These are phyloP conservation scores for Saccharum spontaneum DNA, from an alignment of 176 grass and related monocot species.

Conservation along the genomic window DNA sequence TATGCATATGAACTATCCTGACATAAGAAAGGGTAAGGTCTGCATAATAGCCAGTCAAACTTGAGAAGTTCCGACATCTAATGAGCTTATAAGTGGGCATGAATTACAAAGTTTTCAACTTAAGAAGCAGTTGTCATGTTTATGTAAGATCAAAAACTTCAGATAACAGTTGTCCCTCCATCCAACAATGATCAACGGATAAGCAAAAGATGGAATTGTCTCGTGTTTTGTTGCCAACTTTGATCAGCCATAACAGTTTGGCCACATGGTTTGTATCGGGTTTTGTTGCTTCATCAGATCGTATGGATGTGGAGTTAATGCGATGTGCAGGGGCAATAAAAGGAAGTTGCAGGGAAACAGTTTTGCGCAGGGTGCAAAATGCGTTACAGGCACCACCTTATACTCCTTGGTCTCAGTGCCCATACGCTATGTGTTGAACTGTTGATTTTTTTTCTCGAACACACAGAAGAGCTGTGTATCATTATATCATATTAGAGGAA, in stretches of 20 bases:
- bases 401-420: background rate
- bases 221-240: background rate
- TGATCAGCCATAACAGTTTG: background rate
- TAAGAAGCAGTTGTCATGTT: background rate
- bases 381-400: background rate
- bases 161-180: background rate
- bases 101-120: background rate
- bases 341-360: background rate
- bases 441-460: background rate
- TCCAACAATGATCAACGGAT: background rate
- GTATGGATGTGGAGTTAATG: background rate
- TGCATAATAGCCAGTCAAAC: background rate
- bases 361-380: background rate
- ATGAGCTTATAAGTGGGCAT: background rate
- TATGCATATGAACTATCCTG: background rate
- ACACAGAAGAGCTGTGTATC: background rate
- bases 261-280: background rate
- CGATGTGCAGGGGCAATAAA: background rate
- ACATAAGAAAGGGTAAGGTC: background rate
- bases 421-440: background rate
- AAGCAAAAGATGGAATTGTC: background rate
- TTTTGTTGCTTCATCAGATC: background rate
- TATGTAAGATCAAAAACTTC: background rate
- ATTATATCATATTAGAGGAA: background rate
- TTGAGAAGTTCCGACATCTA: background rate